Percentiles rank a stretch among this genome's conserved stretches.
Conservation (phyloP, 1,284 basidiomycete species). For the Phenoliferia sp. region DNA sequence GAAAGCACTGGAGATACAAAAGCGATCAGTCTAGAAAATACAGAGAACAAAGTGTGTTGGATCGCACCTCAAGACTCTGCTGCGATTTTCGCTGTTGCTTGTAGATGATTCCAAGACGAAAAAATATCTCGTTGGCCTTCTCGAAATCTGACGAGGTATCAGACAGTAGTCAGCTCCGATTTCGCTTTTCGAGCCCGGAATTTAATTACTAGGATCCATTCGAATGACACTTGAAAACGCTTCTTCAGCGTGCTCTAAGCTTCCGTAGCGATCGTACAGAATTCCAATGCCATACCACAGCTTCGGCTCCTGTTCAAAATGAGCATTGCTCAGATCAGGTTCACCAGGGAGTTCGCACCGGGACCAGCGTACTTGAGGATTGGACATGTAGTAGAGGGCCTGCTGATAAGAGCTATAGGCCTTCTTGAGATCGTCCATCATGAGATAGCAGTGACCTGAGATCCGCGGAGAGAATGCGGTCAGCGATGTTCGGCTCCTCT, state of each 20-base stretch:
- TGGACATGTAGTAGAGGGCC: constrained; percentile 89
- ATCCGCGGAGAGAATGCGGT: background rate
- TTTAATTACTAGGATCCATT: constrained; percentile 81
- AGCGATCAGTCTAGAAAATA: background rate
- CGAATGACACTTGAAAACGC: constrained; percentile 92
- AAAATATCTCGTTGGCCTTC: constrained; percentile 98
- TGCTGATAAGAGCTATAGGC: constrained; percentile 99
- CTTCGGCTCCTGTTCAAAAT: constrained; percentile 78
- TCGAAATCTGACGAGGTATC: constrained; percentile 68
- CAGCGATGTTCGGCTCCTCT: background rate
- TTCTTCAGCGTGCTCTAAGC: constrained; percentile 96
- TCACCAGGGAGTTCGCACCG: background rate
- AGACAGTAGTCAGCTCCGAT: background rate
- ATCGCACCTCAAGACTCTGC: constrained; percentile 61
- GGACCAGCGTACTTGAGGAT: constrained; percentile 78
- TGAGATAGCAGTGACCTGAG: constrained; percentile 86
- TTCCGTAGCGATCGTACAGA: constrained; percentile 96
- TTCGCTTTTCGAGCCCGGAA: background rate
- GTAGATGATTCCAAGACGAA: constrained; percentile 97
- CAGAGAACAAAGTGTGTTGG: background rate
- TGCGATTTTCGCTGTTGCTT: constrained; percentile 94
- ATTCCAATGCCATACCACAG: constrained; percentile 99
- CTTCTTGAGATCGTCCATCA: constrained; percentile 98
- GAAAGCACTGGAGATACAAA: constrained; percentile 63
- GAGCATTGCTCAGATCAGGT: background rate